phyloP scores from a whole-genome alignment of 1,284 basidiomycete species.

The Fomitiporia mediterranea region DNA sequence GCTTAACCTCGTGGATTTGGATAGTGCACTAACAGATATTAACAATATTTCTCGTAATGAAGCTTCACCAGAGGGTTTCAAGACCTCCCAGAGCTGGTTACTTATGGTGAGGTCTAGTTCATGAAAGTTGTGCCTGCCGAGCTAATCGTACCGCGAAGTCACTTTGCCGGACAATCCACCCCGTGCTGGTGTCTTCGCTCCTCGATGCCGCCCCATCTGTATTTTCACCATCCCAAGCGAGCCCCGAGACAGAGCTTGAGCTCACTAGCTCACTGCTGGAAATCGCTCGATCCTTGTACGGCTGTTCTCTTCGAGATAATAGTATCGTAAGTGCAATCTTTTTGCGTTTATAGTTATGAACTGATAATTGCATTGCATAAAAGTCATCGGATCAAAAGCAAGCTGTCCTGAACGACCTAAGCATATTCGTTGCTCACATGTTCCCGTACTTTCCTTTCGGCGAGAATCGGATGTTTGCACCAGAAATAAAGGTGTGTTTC shows the following conservation, averaged over 20 bases:
- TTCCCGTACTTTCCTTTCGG: constrained; percentile 81
- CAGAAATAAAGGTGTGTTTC: constrained; percentile 51
- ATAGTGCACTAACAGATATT: constrained; percentile 9
- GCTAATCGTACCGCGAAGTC: constrained; percentile 34
- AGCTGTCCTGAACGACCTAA: constrained; percentile 41
- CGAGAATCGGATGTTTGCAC: constrained; percentile 32
- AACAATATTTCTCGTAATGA: background rate
- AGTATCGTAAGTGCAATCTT: constrained; percentile 24
- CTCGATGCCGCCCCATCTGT: constrained; percentile 81
- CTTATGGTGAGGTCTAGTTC: constrained; percentile 12
- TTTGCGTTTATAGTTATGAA: constrained; percentile 16
- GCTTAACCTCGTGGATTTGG: constrained; percentile 3
- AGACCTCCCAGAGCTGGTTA: background rate
- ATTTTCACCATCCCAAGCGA: constrained; percentile 58
- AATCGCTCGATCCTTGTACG: constrained; percentile 67
- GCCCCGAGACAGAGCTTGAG: constrained; percentile 57
- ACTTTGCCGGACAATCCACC: constrained; percentile 52
- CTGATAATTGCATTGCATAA: constrained; percentile 22
- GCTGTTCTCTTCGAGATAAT: constrained; percentile 42
- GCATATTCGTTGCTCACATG: constrained; percentile 65
- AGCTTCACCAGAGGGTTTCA: background rate
- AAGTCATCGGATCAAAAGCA: constrained; percentile 7
- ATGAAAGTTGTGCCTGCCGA: constrained; percentile 3
- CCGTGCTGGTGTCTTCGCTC: constrained; percentile 75
- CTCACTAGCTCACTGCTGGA: constrained; percentile 58